Evolutionary conservation across 2,329 filamentous ascomycete species (phyloP).

Genomic region (Fusarium pseudograminearum): DNA sequence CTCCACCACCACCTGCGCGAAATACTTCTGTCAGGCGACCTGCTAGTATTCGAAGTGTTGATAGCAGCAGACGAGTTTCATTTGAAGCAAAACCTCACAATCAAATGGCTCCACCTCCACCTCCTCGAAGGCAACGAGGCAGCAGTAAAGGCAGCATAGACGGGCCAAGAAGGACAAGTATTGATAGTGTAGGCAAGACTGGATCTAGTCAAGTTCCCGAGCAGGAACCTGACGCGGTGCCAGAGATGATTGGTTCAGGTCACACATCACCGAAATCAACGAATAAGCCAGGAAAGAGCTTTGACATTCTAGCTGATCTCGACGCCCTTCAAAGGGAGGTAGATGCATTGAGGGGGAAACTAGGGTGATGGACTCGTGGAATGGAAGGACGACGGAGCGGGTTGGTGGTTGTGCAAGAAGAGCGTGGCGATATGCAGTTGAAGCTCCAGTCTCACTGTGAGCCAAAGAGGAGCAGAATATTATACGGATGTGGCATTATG

Average conservation of each 20-base stretch:
- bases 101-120: conserved; percentile 56
- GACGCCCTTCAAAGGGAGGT: conserved; percentile 80
- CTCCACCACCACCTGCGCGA: conserved; percentile 61
- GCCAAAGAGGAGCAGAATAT: conserved; percentile 22
- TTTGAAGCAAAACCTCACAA: conserved; percentile 49
- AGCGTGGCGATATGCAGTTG: conserved; percentile 18
- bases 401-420: conserved; percentile 27
- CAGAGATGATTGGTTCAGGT: conserved; percentile 21
- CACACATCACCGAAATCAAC: conserved; percentile 35
- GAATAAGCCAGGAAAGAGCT: conserved; percentile 51
- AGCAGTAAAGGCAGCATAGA: conserved; percentile 61
- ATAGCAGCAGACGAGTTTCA: conserved; percentile 50
- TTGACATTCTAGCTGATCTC: conserved; percentile 78
- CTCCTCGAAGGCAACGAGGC: conserved; percentile 64
- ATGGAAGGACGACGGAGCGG: conserved; percentile 9
- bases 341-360: conserved; percentile 67
- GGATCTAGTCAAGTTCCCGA: conserved; percentile 35
- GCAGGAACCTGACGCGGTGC: conserved; percentile 22
- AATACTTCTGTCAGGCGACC: conserved; percentile 60
- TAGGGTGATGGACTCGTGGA: conserved; percentile 38
- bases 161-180: conserved; percentile 51
- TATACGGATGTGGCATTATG: conserved; percentile 27
- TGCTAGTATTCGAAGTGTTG: conserved; percentile 57
- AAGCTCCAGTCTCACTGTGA: conserved; percentile 14
- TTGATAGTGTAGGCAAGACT: conserved; percentile 47